Base-by-base conservation (phyloP, 805 yeast genomes). In the Komagataella kurtzmanii region DNA sequence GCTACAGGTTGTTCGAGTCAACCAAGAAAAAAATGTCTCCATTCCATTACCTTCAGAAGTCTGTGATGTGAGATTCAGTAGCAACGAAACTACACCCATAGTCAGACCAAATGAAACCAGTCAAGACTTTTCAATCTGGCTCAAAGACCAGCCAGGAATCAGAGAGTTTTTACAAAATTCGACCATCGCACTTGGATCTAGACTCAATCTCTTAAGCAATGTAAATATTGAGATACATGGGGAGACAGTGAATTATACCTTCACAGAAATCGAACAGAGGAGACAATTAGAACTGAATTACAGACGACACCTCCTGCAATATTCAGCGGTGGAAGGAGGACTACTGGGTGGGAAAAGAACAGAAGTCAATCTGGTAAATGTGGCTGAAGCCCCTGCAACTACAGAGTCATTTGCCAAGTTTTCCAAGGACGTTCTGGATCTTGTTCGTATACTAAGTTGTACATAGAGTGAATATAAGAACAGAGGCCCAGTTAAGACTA, bases 31-130 rank as follows among this genome's bases (percentile, higher is more conserved):
- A 10, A 59, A 54, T 46, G 57, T 60, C 44, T 54, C 56, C 17
- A 49, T 64, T 24, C 57, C 65, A 10, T 14, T 62, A 8, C 68
- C 69, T 2, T 50, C 56, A 7, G 52, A 55, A 14, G 55, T 53
- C 8, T 53, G 55, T n/a, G 70, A 66, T 52, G 51, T 66, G 49
- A 61, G 58, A 51, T 64, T 63, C 51, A 59, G 62, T 8, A 56
- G 65, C 45, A 56, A 55, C 49, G 64, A 63, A 51, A 62, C 67
- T 7, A 49, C 58, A 49, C 51, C 62, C 7, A 53, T 59, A 44
- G 54, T 57, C 45, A 10, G 14, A 8, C 40, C 40, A 30, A 51
- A 54, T 14, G 56, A 55, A 17, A 48, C 48, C 10, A 58, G 59
- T 4, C 54, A 54, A 3, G 52, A 54, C 6, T 44, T 54, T 21